Percentiles rank a stretch among this genome's conserved stretches.
phyloP scores from a whole-genome alignment of 495 filamentous ascomycete genomes.

The Aspergillus sclerotiicarbonarius region DNA sequence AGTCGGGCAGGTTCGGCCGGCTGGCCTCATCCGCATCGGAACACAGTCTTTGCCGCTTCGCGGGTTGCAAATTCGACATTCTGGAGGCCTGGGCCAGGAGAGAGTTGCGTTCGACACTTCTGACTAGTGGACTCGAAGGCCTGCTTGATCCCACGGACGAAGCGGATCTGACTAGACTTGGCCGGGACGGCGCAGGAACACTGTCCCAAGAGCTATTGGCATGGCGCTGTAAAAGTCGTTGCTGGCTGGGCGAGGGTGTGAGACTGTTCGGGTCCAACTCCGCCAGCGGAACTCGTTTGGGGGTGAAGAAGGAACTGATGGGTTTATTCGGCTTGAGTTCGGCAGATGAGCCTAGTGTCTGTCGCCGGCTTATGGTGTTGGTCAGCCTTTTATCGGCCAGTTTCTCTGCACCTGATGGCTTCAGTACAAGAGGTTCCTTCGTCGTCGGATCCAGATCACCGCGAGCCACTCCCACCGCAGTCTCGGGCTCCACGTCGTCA shows the following conservation, averaged over 20 bases:
- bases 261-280: slow-evolving; percentile 88
- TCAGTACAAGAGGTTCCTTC: slow-evolving; percentile 62
- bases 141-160: slow-evolving; percentile 36
- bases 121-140: slow-evolving; percentile 35
- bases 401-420: slow-evolving; percentile 28
- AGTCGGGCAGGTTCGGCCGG: slow-evolving; percentile 29
- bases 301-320: slow-evolving; percentile 77
- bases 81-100: slow-evolving; percentile 43
- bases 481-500: slow-evolving; percentile 58
- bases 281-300: slow-evolving; percentile 71
- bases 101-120: slow-evolving; percentile 45
- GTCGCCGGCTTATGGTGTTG: slow-evolving; percentile 34
- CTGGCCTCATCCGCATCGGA: slow-evolving; percentile 50
- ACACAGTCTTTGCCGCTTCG: slow-evolving; percentile 63
- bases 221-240: slow-evolving; percentile 55
- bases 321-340: slow-evolving; percentile 63
- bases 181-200: slow-evolving; percentile 38
- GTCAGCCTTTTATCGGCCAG: slow-evolving; percentile 28
- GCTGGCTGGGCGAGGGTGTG: slow-evolving; percentile 66
- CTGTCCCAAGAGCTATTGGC: slow-evolving; percentile 53
- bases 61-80: slow-evolving; percentile 46
- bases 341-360: slow-evolving; percentile 44
- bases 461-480: slow-evolving; percentile 72
- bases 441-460: slow-evolving; percentile 90
- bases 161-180: slow-evolving; percentile 35